Percentiles rank a stretch among this genome's conserved stretches.
Evolutionary conservation across 2,329 filamentous ascomycete genomes (phyloP).

Genomic region (Diplodia seriata): DNA sequence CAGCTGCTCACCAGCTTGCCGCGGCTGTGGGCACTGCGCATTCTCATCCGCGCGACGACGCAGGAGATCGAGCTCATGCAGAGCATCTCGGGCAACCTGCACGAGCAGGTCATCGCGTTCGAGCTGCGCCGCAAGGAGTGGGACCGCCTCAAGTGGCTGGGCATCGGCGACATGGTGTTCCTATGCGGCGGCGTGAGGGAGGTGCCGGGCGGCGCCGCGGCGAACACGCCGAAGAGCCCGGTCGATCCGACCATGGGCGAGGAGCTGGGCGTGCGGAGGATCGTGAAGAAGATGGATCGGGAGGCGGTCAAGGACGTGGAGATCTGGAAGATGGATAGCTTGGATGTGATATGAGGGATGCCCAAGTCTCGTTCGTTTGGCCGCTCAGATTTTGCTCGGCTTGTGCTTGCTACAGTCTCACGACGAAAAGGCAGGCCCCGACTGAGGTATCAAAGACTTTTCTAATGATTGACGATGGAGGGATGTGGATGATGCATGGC

Average conservation of each 20-base stretch:
- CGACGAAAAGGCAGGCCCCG: too few relatives aligned
- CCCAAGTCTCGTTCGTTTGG: too few relatives aligned
- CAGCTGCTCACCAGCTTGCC: slow-evolving; percentile 47
- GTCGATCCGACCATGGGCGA: slow-evolving; percentile 34
- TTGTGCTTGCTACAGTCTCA: too few relatives aligned
- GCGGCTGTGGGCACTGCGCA: slow-evolving; percentile 51
- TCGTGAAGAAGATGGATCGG: slow-evolving; percentile 43
- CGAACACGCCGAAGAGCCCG: slow-evolving; percentile 37
- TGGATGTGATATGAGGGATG: slow-evolving; percentile 36
- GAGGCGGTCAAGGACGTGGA: slow-evolving; percentile 51
- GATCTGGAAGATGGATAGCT: slow-evolving; percentile 55
- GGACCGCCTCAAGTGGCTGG: slow-evolving; percentile 47
- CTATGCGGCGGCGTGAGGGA: slow-evolving; percentile 45
- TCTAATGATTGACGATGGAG: too few relatives aligned
- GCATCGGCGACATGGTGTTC: slow-evolving; percentile 50
- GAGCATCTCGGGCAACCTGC: slow-evolving; percentile 41
- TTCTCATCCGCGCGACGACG: slow-evolving; percentile 45
- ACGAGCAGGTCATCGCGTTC: slow-evolving; percentile 43
- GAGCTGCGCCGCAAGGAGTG: slow-evolving; percentile 48
- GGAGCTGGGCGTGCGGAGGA: slow-evolving; percentile 33
- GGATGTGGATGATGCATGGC: too few relatives aligned
- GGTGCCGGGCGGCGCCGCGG: slow-evolving; percentile 19
- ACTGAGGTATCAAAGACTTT: too few relatives aligned
- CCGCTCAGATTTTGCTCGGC: too few relatives aligned
- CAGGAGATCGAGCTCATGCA: slow-evolving; percentile 41